Base-by-base conservation (phyloP, 768 basidiomycete genomes). In the Russula dissimulans region DNA sequence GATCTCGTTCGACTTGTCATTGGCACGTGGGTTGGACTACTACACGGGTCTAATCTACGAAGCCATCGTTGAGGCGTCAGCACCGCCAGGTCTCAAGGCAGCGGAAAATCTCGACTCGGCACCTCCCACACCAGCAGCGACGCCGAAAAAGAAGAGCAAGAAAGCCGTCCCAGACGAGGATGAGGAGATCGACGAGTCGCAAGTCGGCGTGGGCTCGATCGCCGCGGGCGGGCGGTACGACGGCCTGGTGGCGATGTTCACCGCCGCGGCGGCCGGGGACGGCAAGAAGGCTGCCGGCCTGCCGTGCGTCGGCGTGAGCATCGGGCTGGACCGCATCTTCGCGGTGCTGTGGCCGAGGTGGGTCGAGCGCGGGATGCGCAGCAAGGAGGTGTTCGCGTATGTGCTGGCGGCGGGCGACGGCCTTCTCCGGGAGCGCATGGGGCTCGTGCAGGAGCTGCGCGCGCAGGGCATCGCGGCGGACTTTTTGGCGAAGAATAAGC, bases 11-110 rank as follows among this genome's bases (percentile, higher is more conserved):
- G 95, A 99, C 72, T 81, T 98, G 65, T 97, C 94, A 2, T 83
- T 99, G 14, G 95, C 95, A n/a, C 87, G 95, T 36, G 95, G 95
- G 42, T 81, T 98, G 22, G 97, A 98, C 72, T 98, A 99, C 74
- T 98, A 99, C 74, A 99, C 95, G 2, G 97, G 97, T 17, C 86
- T 99, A 68, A 98, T 98, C 71, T 98, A 95, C 74, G 95, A 99
- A 74, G 97, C 92, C 45, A 82, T 90, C 62, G 90, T 93, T 43
- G 93, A 91, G 69, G 91, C 86, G 1, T 97, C 95, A 9, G 95
- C 95, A 0, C 94, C 95, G 2, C 95, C 95, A 0, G 85, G 84
- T 3, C 85, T 92, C 75, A 79, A 78, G 60, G 65, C 75, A 36
- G 74, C 82, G 52, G 77, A 81, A 65, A 79, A 80, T 6, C 56